These are phyloP conservation scores for Solanum corneliomulleri DNA, from an alignment of 257 asterid species.

Conservation along the genomic window DNA sequence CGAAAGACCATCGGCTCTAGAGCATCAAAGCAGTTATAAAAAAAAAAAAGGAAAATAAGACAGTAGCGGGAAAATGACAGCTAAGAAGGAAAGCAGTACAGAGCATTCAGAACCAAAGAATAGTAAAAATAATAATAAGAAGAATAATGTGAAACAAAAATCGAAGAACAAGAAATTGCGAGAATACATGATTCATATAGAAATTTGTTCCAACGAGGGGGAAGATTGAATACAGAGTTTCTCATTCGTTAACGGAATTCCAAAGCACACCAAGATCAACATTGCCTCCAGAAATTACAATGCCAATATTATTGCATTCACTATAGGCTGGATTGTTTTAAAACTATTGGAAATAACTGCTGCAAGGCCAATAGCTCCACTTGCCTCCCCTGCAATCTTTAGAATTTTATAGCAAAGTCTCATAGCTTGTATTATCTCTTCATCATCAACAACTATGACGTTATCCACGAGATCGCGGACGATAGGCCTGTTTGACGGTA, in stretches of 20 bases:
- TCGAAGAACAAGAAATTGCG: background rate
- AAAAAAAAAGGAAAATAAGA: background rate
- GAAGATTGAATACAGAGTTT: background rate
- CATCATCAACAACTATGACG: conserved; percentile 58
- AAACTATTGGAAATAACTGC: conserved; percentile 66
- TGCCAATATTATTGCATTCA: conserved; percentile 51
- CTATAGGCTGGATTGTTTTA: conserved; percentile 31
- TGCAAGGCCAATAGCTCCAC: conserved; percentile 95
- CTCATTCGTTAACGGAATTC: conserved; percentile 37
- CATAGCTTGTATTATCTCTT: conserved; percentile 69
- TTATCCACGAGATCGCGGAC: conserved; percentile 88
- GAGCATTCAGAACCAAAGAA: background rate
- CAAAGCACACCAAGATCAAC: conserved; percentile 76
- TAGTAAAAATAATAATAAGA: background rate
- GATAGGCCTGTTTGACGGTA: conserved; percentile 52
- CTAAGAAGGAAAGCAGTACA: background rate
- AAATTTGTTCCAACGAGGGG: background rate
- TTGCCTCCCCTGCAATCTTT: conserved; percentile 87
- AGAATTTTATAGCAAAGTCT: conserved; percentile 64
- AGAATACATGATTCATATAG: background rate
- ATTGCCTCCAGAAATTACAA: conserved; percentile 88
- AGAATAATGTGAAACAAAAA: background rate
- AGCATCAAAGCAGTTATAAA: background rate
- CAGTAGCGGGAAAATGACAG: background rate
- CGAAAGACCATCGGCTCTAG: background rate